These are phyloP conservation scores for Lepidium africanum DNA, from an alignment of 345 rosid genomes.

Conservation along the genomic window DNA sequence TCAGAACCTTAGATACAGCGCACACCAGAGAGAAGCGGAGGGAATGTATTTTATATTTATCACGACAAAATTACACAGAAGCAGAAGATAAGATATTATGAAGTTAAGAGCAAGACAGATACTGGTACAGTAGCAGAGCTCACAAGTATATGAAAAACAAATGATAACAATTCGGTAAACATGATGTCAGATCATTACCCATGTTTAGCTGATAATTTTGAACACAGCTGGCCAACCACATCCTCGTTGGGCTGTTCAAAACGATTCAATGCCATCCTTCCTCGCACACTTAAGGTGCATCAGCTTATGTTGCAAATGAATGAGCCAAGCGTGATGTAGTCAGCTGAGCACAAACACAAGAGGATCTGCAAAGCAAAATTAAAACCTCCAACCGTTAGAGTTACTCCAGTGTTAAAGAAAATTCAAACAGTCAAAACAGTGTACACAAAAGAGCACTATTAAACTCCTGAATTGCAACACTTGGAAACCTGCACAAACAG, in stretches of 20 bases:
- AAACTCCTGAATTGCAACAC: conserved; percentile 46
- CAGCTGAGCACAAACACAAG: conserved; percentile 6
- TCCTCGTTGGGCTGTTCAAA: background rate
- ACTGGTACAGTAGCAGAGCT: background rate
- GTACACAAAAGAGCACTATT: conserved; percentile 13
- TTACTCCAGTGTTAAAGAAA: background rate
- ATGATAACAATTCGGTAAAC: background rate
- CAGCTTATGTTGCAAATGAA: background rate
- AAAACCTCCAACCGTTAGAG: conserved; percentile 21
- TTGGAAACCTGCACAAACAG: conserved; percentile 68
- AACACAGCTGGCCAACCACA: background rate
- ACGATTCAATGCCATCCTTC: background rate
- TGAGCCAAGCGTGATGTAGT: background rate
- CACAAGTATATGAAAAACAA: background rate
- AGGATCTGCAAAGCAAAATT: conserved; percentile 15
- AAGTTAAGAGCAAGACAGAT: background rate
- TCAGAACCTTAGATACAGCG: background rate
- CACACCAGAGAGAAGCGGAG: background rate
- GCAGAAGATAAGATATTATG: background rate
- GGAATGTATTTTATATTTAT: background rate
- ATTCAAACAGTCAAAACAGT: conserved; percentile 14
- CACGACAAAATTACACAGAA: background rate
- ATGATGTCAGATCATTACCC: conserved; percentile 5
- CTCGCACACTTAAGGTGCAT: conserved; percentile 1
- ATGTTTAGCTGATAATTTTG: background rate